Base-by-base conservation (phyloP, 305 asterid species). In the Solanum hybrid region DNA sequence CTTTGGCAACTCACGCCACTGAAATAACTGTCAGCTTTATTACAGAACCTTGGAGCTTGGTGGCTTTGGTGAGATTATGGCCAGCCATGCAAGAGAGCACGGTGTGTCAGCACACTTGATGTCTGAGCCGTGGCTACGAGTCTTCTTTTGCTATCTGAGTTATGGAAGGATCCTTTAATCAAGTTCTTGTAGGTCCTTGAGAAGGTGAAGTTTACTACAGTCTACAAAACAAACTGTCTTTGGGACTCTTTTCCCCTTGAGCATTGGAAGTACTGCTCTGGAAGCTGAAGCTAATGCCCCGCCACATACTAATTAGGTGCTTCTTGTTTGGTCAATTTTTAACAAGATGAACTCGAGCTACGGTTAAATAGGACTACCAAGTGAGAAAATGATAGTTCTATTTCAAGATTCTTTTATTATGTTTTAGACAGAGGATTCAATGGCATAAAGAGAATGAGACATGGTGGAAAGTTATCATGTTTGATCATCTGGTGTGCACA, bases 391-490 rank as follows among this genome's bases (percentile, higher is more conserved):
- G 75, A 86, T 88, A 89, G 71, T 18, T 39, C 84, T n/a, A 73
- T 86, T 71, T 36, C 90, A 78, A 89, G 95, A 93, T 95, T 95
- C 93, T 93, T 76, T 92, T 73, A 61, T 89, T 91, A 91, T 91
- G 91, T 89, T 78, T 78, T 78, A 88, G 90, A 94, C 28, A 11
- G 4, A 84, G 87, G 89, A 93, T 92, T 94, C 94, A 57, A 86
- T 90, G 92, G 61, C 90, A 73, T 79, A 90, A 91, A 90, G 90
- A 91, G 94, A 78, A 92, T 57, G 91, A 33, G 79, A 88, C 29
- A 90, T 90, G 92, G 94, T 90, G 90, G 42, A 89, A 92, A 92
- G 92, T 90, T 93, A 91, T 91, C 89, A 92, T 87, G 22, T 80
- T 37, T 79, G 33, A 88, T 91, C 93, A 26, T 77, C 22, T 91